Base-by-base conservation (phyloP, 2,329 filamentous ascomycete genomes). In the Claviceps arundinis region DNA sequence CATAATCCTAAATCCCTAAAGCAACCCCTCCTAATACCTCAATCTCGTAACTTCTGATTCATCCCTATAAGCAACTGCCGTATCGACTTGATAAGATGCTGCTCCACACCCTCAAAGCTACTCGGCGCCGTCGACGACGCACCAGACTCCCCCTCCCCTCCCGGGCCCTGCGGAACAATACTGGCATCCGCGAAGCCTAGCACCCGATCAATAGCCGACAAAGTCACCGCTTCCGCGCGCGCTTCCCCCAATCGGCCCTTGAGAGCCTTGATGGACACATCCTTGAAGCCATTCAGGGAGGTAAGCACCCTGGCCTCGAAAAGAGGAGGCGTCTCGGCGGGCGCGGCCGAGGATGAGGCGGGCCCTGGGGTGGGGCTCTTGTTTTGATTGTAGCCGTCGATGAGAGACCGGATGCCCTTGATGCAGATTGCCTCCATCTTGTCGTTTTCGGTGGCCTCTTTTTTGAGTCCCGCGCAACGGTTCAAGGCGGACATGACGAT, bases 401-500 rank as follows among this genome's bases (percentile, higher is more conserved):
- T 65, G 42, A 77, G 66, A 41, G 68, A 64, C 24, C 64, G 60
- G 42, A 72, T 68, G 30, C 68, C 69, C 54, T 68, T 70, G 48
- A 72, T 72, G 45, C 70, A 72, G 40, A 76, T 72, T 34, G 64
- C 61, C 55, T 77, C 75, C 60, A 76, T 68, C 53, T 68, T 66
- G 40, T 73, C 69, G 50, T 71, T 70, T 43, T 70, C 71, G 0
- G 70, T 71, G 6, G 68, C 66, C 43, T 67, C 65, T 24, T 66
- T 67, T 55, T 75, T 70, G 47, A 78, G 67, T 11, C 73, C 73
- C 9, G 77, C 62, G 45, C 70, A 73, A 26, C 74, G 73, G 55
- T 76, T 77, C 55, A 78, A 64, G 13, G 75, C 75, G 6, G 73
- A 76, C 68, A 76, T 74, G 54, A 76, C 72, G 24, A 76, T 70